These are phyloP conservation scores for Solanum pennellii DNA, from an alignment of 257 asterid genomes.

Conservation along the genomic window DNA sequence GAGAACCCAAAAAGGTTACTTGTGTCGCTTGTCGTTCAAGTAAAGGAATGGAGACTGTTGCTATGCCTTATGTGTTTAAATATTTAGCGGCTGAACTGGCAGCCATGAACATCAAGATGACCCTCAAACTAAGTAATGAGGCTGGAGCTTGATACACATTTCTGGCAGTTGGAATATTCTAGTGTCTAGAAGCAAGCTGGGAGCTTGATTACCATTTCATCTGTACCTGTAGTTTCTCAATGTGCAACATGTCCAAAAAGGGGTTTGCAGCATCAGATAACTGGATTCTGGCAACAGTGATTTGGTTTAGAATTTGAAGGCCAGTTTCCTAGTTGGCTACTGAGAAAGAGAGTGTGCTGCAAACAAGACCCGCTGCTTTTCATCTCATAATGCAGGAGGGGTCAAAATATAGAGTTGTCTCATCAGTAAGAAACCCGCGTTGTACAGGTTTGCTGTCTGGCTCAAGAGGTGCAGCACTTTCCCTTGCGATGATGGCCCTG, in stretches of 20 bases:
- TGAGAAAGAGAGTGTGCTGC: neutral
- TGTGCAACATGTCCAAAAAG: neutral
- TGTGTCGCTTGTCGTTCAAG: slow-evolving; percentile 70
- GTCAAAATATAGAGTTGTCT: neutral
- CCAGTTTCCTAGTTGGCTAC: neutral
- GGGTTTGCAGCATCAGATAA: neutral
- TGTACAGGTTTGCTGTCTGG: neutral
- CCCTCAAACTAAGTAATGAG: slow-evolving; percentile 50
- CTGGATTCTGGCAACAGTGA: neutral
- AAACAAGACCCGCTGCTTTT: neutral
- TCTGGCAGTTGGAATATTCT: neutral
- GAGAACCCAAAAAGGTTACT: slow-evolving; percentile 45
- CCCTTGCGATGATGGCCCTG: neutral
- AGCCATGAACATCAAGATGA: slow-evolving; percentile 86
- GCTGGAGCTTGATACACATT: slow-evolving; percentile 26
- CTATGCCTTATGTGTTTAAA: slow-evolving; percentile 90
- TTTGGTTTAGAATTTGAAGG: neutral
- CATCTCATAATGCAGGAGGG: neutral
- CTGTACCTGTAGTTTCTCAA: neutral
- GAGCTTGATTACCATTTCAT: neutral
- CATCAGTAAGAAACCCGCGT: neutral
- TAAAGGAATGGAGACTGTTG: slow-evolving; percentile 92
- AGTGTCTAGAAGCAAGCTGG: neutral
- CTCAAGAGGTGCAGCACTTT: neutral
- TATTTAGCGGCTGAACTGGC: slow-evolving; percentile 92